These are phyloP conservation scores for Backusella australiensis DNA, from an alignment of 192 early-diverging fungal genomes.

Conservation along the genomic window DNA sequence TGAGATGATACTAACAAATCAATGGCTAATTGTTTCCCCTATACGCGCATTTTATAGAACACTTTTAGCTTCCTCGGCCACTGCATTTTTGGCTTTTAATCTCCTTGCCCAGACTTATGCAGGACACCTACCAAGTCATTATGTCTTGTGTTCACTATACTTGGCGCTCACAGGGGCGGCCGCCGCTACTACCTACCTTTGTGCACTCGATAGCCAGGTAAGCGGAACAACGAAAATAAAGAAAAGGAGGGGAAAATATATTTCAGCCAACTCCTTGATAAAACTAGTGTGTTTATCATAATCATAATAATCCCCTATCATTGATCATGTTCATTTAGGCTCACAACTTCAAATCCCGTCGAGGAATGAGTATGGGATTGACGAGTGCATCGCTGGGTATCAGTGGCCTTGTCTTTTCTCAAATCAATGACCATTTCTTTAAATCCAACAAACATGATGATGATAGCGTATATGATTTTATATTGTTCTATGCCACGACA, in stretches of 20 bases:
- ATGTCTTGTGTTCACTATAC: conserved; percentile 28
- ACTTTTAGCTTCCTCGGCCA: conserved; percentile 12
- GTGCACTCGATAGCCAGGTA: conserved; percentile 36
- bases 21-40: neutral
- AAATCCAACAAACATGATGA: conserved; percentile 13
- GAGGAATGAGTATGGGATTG: conserved; percentile 35
- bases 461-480: conserved; percentile 22
- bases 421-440: conserved; percentile 34
- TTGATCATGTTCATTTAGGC: conserved; percentile 10
- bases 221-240: neutral
- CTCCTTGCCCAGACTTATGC: conserved; percentile 30
- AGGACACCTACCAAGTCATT: conserved; percentile 14
- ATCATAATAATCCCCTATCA: neutral
- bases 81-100: conserved; percentile 21
- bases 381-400: conserved; percentile 31
- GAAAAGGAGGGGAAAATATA: neutral
- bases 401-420: conserved; percentile 32
- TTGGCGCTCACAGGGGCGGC: conserved; percentile 20
- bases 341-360: conserved; percentile 30
- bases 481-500: conserved; percentile 20
- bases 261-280: neutral
- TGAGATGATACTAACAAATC: neutral
- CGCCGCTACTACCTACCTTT: conserved; percentile 26
- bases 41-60: neutral
- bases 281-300: too few species aligned